Percentiles rank a stretch among this genome's conserved stretches.
Evolutionary conservation across 129 eudicot species (phyloP).

Genomic region (Chrysanthemum lavandulifolium): DNA sequence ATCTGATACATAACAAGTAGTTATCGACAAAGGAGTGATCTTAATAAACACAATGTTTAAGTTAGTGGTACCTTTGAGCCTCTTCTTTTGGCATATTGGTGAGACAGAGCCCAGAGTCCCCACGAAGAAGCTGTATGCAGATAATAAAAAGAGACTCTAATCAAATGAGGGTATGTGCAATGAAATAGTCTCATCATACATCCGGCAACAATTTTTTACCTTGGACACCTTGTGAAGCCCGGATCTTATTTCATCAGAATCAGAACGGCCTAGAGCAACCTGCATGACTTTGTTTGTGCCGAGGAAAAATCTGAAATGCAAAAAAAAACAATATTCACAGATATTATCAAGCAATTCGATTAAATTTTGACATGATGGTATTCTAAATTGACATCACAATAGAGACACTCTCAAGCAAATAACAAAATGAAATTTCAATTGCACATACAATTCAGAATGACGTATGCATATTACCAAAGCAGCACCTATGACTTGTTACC

Average conservation of each 20-base stretch:
- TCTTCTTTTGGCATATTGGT: slow-evolving; percentile 82
- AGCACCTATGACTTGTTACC: neutral
- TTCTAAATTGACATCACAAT: neutral
- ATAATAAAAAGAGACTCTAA: neutral
- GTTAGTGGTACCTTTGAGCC: slow-evolving; percentile 54
- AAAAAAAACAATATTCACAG: neutral
- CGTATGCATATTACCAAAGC: neutral
- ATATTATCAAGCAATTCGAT: neutral
- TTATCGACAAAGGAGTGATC: neutral
- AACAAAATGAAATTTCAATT: neutral
- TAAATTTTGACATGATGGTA: too few species aligned
- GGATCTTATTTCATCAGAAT: slow-evolving; percentile 63
- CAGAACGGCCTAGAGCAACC: slow-evolving; percentile 83
- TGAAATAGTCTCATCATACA: neutral
- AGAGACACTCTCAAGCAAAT: neutral
- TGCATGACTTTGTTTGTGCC: slow-evolving; percentile 99
- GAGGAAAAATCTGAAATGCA: slow-evolving; percentile 65
- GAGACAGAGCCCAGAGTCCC: slow-evolving; percentile 86
- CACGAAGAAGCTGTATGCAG: slow-evolving; percentile 69
- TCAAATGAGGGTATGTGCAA: neutral
- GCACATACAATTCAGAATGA: neutral
- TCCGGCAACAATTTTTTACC: slow-evolving; percentile 30
- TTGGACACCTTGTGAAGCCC: slow-evolving; percentile 82
- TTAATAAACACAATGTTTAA: neutral
- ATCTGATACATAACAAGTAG: neutral